phyloP scores from a whole-genome alignment of 345 rosid species.

The Lepidium didymum region DNA sequence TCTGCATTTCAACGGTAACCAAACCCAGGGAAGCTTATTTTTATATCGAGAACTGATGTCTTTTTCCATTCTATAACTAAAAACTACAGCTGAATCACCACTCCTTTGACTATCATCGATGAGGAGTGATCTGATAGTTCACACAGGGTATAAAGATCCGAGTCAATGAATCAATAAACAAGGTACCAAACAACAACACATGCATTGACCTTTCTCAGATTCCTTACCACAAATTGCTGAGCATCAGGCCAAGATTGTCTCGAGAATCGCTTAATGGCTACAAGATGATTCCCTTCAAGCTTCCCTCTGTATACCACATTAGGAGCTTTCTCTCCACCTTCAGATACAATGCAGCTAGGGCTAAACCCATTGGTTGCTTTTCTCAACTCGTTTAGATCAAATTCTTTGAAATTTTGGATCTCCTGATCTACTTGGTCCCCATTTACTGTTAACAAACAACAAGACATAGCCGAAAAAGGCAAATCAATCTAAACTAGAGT shows the following conservation, averaged over 20 bases:
- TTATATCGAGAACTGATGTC: neutral
- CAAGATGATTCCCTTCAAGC: constrained; percentile 56
- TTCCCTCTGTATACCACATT: constrained; percentile 83
- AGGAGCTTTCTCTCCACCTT: constrained; percentile 96
- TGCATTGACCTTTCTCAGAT: neutral
- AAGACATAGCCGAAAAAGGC: constrained; percentile 12
- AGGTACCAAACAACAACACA: neutral
- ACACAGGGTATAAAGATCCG: neutral
- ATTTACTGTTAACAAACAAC: constrained; percentile 28
- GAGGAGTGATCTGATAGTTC: neutral
- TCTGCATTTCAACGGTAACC: neutral
- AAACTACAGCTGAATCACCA: neutral
- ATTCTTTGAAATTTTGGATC: constrained; percentile 57
- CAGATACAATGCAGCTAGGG: constrained; percentile 69
- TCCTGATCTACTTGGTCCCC: constrained; percentile 41
- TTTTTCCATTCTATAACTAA: neutral
- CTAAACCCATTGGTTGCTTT: constrained; percentile 82
- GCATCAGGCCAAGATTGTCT: constrained; percentile 97
- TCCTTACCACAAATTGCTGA: constrained; percentile 68
- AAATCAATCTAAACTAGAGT: constrained; percentile 6
- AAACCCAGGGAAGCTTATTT: neutral
- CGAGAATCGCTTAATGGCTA: constrained; percentile 87
- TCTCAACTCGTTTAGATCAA: constrained; percentile 56
- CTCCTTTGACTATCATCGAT: neutral
- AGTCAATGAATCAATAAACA: neutral